Evolutionary conservation across 768 basidiomycete species (phyloP), one percentile per base, ranked within the genome.

Genomic region (Auricularia sp.): DNA sequence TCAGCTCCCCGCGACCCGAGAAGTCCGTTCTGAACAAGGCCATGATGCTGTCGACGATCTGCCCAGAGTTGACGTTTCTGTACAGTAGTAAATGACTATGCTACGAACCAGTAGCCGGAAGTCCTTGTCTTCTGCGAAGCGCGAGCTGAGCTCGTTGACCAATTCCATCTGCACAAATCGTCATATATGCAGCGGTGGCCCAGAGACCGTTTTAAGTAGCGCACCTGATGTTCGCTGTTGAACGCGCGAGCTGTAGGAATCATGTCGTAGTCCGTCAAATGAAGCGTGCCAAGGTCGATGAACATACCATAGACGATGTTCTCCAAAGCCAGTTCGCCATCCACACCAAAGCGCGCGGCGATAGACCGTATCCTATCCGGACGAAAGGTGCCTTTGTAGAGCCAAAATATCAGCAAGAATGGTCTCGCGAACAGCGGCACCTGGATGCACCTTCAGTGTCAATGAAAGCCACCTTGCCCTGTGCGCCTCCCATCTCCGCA

Each of bases 1-100:
- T 94, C 47, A 97, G 76, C 73, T 97, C 96, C 36, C 95, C 96
- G 78, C 95, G 80, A 23, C 95, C 95, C 3, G 91, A 91, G 73
- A 80, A 98, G 74, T 98, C 95, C 54, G 93, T 91, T 21, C 93
- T 85, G 74, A 98, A 98, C 5, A 96, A 81, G 35, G 95, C 96
- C 92, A 98, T 96, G 66, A 98, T 95, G 69, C 91, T 94, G 73
- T 98, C 96, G 42, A 98, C 84, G 65, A 98, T 93, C 88, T 96
- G 70, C 4, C 64, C 56, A 51, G 33, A 62, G 64, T 39, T 33
- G 16, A 42, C 51, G 44, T 23, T 39, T 42, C 34, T 64, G 70
- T 73, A 56, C 1, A 35, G 53, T n/a, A 29, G 29, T 3, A 58
- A 61, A 36, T 10, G 23, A 21, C 14, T 36, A 34, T 43, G 54